Base-by-base conservation (phyloP, 2,329 filamentous ascomycete species). In the Mycosphaerelloides madeirae region DNA sequence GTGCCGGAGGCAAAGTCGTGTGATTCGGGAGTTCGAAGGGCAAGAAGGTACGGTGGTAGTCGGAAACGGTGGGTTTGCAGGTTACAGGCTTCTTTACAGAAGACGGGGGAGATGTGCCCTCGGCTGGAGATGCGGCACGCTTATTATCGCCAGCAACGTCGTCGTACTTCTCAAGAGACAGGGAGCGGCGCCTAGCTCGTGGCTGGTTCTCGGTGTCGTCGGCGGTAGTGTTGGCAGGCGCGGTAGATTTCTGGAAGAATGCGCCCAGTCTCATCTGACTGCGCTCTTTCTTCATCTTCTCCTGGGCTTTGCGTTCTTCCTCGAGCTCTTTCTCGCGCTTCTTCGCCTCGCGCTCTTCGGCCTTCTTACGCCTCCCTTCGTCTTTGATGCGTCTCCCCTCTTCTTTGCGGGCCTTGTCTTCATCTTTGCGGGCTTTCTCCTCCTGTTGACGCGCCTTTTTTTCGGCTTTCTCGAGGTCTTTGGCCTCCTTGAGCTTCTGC, bases 1-100 rank as follows among this genome's bases (percentile, higher is more conserved):
- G 46, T 9, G 54, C 44, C 55, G 76, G 73, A 0, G 89, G 88
- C 41, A 96, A 56, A n/a, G 68, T 78, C 1, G 87, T 85, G 58
- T 87, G 77, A 2, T 81, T 75, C 46, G 87, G 84, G 35, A 93
- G 61, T 50, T 85, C 90, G 64, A 96, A 97, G 0, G 86, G 82
- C 25, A 88, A 77, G 59, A 97, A 97, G 29, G 76, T 71, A 54
- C 80, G 81, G 14, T 85, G 54, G 47, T 71, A 69, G 48, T 73
- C 70, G 5, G 64, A 66, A 18, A 65, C 19, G 12, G 40, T 41
- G 15, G 52, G 55, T 42, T 64, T 67, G 38, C 44, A 48, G 2
- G 31, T 63, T 12, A 41, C 16, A 34, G 40, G 29, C 22, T 48
- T 46, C 40, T 33, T 38, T 12, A 16, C 46, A 6, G 52, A 43